Base-by-base conservation (phyloP, 176 grass and related monocot genomes). In the Bonia amplexicaulis region DNA sequence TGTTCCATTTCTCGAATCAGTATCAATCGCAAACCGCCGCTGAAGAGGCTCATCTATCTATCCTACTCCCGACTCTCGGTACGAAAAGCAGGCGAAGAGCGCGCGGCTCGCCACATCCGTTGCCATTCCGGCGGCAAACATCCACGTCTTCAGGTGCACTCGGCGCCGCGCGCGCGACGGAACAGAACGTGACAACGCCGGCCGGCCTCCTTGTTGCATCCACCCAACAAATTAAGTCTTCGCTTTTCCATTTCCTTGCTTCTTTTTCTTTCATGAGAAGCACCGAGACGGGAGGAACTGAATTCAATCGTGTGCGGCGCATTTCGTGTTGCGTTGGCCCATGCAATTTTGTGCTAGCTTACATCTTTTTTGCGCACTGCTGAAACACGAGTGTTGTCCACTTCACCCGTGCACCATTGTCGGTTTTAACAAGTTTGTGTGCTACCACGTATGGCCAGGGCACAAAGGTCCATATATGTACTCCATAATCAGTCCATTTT, bases 91-190 rank as follows among this genome's bases (percentile, higher is more conserved):
- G 12, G 12, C 22, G 2, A 16, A 33, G 74, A 41, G 74, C 6
- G 73, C 31, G 19, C 73, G 51, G 51, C 39, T 23, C 5, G 60
- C 35, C 67, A 59, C 22, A 55, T 26, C 20, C 22, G 2, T 62
- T 76, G 62, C 82, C 72, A 67, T 57, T 66, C 61, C 31, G 46
- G 47, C 73, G 45, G 71, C 45, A 9, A 23, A 27, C 82, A 66
- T 22, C 71, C 58, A 2, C 15, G 7, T 74, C 58, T 74, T 12
- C 81, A 11, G 40, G 42, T 63, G 45, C 37, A 0, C 48, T 73
- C 26, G 25, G 6, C 73, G 7, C 47, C 15, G 33, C 33, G 33
- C 2, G 47, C 71, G 5, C 13, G 11, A 1, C 2, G 2, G 20
- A 3, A 11, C 10, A 6, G 10, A 25, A 12, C n/a, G 58, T 58